Percentiles rank a stretch among this genome's conserved stretches.
phyloP scores from a whole-genome alignment of 768 basidiomycete species.

The Aureoboletus auriporus region DNA sequence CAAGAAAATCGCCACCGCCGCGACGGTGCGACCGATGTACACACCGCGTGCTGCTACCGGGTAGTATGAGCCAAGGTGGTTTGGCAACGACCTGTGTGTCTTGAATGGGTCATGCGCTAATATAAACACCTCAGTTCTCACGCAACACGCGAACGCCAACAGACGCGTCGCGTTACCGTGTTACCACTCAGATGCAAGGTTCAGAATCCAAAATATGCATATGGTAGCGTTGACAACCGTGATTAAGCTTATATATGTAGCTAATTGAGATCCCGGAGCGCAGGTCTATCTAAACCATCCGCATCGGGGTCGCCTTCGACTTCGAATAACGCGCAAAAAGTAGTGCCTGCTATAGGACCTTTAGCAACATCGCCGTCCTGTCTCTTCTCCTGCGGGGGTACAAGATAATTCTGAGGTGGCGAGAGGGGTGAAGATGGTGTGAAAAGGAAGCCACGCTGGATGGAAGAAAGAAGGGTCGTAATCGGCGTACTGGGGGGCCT shows the following conservation, averaged over 20 bases:
- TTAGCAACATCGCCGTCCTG: conserved; percentile 3
- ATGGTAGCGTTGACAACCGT: conserved; percentile 1
- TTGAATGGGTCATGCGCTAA: conserved; percentile 1
- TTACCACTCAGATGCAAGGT: too few relatives aligned
- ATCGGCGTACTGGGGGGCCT: conserved; percentile 53
- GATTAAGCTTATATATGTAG: not conserved
- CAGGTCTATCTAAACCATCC: conserved; percentile 20
- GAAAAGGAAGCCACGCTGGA: conserved; percentile 65
- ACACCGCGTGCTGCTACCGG: not conserved
- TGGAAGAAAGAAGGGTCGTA: conserved; percentile 55
- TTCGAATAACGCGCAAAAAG: conserved; percentile 11
- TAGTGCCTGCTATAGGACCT: not conserved
- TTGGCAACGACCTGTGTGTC: conserved; percentile 1
- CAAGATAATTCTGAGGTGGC: conserved; percentile 46
- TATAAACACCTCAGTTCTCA: conserved; percentile 20
- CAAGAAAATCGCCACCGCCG: conserved; percentile 1
- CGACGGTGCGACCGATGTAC: conserved; percentile 1
- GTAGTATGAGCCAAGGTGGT: conserved; percentile 6
- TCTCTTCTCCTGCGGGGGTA: conserved; percentile 3
- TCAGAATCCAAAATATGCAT: too few relatives aligned
- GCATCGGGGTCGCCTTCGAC: not conserved
- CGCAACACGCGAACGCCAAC: conserved; percentile 21
- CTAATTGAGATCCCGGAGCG: conserved; percentile 25
- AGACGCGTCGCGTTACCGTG: conserved; percentile 17
- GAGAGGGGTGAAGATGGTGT: conserved; percentile 62